Evolutionary conservation across 371 early-diverging fungal genomes (phyloP), one percentile per base, ranked within the genome.

Genomic region (Mortierella sp.): DNA sequence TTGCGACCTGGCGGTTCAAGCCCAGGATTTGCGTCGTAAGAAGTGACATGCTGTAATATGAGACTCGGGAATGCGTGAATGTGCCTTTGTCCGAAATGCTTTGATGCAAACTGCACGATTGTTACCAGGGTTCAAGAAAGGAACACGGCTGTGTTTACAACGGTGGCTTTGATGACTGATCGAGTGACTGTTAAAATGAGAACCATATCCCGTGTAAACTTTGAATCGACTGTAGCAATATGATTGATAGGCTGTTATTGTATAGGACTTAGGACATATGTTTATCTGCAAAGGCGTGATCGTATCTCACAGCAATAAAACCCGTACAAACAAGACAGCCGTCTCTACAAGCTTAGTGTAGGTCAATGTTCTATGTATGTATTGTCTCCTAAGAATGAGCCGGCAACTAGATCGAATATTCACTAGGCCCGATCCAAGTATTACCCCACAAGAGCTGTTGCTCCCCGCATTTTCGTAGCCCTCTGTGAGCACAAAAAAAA

Each of bases 1-100:
- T 63, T 5, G 75, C 45, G 47, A 75, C 28, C 59, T 75, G 81
- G 61, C 81, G 81, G 68, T 57, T 75, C 65, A 80, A 56, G 65
- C 79, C 72, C 35, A 77, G 49, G 40, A 77, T 64, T 57, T 68
- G 72, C 56, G 65, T 37, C 28, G 73, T 55, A 23, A 80, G 70
- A 32, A 75, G 71, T 31, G 75, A 80, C 78, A 78, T 68, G 70
- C 29, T 37, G 43, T 43, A 34, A 23, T 17, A 2, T 17, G 47
- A 4, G 49, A 13, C 8, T n/a, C 40, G 40, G 10, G 40, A 40
- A 47, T 47, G 47, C 26, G 40, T 37, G 28, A 42, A 42, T 15
- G 43, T 17, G 42, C 43, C 37, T 60, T 55, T 32, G 22, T 60
- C 59, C 59, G 59, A 58, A 40, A 56, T 58, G 34, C 17, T 34